Base-by-base conservation (phyloP, 2,329 filamentous ascomycete species). In the Triangularia setosa region DNA sequence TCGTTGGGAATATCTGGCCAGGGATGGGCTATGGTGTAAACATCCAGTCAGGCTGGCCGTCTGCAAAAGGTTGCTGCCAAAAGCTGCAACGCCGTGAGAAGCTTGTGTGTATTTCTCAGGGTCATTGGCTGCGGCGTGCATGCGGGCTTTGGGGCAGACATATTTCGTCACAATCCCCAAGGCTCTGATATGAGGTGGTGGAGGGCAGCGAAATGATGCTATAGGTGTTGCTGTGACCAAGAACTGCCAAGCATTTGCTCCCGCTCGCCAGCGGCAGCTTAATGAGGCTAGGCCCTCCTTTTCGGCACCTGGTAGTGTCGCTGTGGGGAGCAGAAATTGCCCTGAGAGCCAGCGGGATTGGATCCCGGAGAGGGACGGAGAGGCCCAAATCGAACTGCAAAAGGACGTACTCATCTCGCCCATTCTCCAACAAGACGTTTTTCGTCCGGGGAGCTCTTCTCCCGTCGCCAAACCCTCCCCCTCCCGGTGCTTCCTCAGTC, bases 291-390 rank as follows among this genome's bases (percentile, higher is more conserved):
- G 54, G 54, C 30, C 23, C 30, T 25, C 57, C 33, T 60, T 35
- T 58, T 44, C 52, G 60, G 60, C 60, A 62, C 30, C 60, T 62
- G 40, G 60, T 35, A 30, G 52, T 56, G 23, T 24, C 30, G 24
- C 25, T 28, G 60, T 62, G 60, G 60, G 60, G 60, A 62, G 60
- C 60, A 62, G 44, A 62, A 62, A 62, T 62, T 62, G 60, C 35
- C 52, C 60, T 44, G 60, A 62, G 60, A 12, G 52, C 25, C 52
- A 23, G 52, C 52, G 52, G 52, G 52, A 55, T 25, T 55, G 23
- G 25, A 55, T 55, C 25, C 52, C 52, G 52, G 52, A 55, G 52
- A 55, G 25, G 23, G 35, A n/a, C n/a, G n/a, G n/a, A n/a, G n/a
- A n/a, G n/a, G n/a, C n/a, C n/a, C n/a, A n/a, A n/a, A n/a, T n/a